Evolutionary conservation across 1,139 yeast species (phyloP), one percentile per base, ranked within the genome.

Genomic region (Lodderomyces oxycetoniae): DNA sequence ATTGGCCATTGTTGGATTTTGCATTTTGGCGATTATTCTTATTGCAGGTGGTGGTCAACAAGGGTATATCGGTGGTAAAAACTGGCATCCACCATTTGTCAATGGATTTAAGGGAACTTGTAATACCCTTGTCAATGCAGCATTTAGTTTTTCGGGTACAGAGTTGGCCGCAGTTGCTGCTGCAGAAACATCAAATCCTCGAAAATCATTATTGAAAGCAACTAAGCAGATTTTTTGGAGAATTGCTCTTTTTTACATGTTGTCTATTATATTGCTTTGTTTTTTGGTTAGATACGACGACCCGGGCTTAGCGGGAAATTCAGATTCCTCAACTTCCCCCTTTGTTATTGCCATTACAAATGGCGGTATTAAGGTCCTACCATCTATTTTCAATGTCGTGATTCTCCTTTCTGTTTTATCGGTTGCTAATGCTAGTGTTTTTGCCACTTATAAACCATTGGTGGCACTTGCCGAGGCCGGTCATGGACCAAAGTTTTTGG

Each of bases 141-240:
- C 69, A 4, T 67, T 65, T 41, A 54, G 65, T 28, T 61, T 62
- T 38, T 64, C 67, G 24, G 72, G 71, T 30, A 61, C 70, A 11
- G 70, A 64, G 45, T 55, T 64, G 53, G 60, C 62, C 28, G 70
- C 67, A 7, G 53, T 64, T 34, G 62, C 67, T 7, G 69, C 69
- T 5, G 70, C 67, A 15, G 71, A 64, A 48, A 50, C 69, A 6
- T 49, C 48, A 13, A 59, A 66, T 44, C 73, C 73, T 30, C 50
- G 67, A 38, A 53, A 53, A 39, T 45, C 67, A 3, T 52, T 67
- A 37, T 64, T 67, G 16, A 60, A 50, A 45, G 71, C 73, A 21
- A 61, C 59, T 44, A 65, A 65, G 47, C 71, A 65, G 44, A 69
- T 65, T 7, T 63, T 66, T 44, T 64, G 71, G 70, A 60, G 73